These are phyloP conservation scores for Volvox reticuliferus DNA, from an alignment of 139 green algal genomes.

Conservation along the genomic window DNA sequence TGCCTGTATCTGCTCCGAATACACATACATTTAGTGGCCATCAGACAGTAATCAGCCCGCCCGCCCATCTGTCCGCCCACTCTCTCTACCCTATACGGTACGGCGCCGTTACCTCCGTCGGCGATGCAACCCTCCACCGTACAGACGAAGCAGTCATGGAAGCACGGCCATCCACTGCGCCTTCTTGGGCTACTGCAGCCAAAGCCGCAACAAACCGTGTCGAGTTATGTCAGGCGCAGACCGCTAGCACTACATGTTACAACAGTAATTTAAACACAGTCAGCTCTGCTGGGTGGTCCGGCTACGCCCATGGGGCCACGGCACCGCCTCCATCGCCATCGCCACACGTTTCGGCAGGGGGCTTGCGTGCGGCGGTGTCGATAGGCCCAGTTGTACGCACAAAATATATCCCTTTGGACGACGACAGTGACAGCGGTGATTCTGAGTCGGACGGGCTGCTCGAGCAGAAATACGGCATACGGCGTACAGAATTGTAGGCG, in stretches of 20 bases:
- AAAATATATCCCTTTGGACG: slow-evolving; percentile 31
- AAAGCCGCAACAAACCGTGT: background rate
- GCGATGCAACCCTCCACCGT: background rate
- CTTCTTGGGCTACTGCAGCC: background rate
- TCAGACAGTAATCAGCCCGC: background rate
- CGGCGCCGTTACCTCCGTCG: no score
- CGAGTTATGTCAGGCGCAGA: background rate
- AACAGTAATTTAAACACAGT: background rate
- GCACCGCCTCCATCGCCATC: background rate
- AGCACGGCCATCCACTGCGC: background rate
- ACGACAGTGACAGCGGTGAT: slow-evolving; percentile 45
- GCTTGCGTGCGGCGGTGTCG: background rate
- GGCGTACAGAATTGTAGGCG: background rate
- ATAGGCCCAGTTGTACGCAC: background rate
- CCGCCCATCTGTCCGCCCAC: background rate
- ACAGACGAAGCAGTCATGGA: background rate
- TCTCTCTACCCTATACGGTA: background rate
- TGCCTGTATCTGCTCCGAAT: background rate
- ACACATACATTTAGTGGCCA: background rate
- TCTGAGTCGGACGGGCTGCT: slow-evolving; percentile 19
- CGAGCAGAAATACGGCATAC: slow-evolving; percentile 41
- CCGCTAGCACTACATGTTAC: background rate
- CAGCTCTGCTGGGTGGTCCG: background rate
- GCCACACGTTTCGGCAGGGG: background rate
- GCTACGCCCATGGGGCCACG: background rate